These are phyloP conservation scores for Cutaneotrichosporon sp. DNA, from an alignment of 1,284 basidiomycete genomes.

Conservation along the genomic window DNA sequence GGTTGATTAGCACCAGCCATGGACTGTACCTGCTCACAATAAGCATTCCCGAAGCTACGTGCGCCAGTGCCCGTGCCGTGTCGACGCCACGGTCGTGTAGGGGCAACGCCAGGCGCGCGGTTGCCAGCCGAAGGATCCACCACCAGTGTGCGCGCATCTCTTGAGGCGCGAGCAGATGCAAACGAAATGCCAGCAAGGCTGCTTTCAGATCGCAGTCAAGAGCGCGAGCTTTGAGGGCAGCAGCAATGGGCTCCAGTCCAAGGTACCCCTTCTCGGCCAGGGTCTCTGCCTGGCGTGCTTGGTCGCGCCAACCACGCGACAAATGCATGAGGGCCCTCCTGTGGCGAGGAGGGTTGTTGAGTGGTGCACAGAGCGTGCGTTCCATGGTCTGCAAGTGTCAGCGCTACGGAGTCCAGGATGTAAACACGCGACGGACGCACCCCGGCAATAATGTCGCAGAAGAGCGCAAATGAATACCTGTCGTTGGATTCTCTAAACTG, in stretches of 20 bases:
- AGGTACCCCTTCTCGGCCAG: constrained; percentile 3
- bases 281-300: constrained; percentile 16
- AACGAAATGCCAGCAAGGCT: constrained; percentile 22
- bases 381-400: constrained; percentile 12
- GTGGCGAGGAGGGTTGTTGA: constrained; percentile 30
- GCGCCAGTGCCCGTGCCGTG: constrained; percentile 25
- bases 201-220: constrained; percentile 38
- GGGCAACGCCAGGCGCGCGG: neutral
- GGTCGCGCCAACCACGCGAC: constrained; percentile 29
- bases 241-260: constrained; percentile 4
- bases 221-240: constrained; percentile 20
- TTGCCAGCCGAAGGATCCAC: constrained; percentile 24
- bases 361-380: constrained; percentile 12
- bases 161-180: constrained; percentile 19
- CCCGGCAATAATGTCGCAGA: constrained; percentile 26
- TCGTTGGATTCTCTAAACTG: constrained; percentile 5
- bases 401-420: neutral
- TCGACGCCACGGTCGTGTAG: neutral
- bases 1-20: neutral
- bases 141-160: constrained; percentile 36
- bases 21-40: constrained; percentile 20
- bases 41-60: constrained; percentile 23
- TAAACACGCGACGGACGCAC: constrained; percentile 17
- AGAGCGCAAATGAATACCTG: constrained; percentile 16
- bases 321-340: constrained; percentile 24